phyloP scores from a whole-genome alignment of 2,329 filamentous ascomycete species.

The Cryphonectria nitschkei region DNA sequence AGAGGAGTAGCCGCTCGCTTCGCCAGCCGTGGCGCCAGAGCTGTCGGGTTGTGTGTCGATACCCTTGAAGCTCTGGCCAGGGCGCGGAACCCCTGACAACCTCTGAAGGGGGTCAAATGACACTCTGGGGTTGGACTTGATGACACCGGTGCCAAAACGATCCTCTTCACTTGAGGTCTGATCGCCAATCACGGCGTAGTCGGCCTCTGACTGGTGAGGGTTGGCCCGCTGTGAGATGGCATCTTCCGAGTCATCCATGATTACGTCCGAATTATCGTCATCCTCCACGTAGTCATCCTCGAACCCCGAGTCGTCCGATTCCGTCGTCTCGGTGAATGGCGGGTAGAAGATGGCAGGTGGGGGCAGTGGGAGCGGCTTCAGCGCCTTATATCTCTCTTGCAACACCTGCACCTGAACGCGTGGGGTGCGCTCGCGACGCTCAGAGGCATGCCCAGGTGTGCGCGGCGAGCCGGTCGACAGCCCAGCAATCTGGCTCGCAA shows the following conservation, averaged over 20 bases:
- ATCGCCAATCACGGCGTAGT: slow-evolving; percentile 45
- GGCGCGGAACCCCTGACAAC: slow-evolving; percentile 4
- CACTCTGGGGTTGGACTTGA: neutral
- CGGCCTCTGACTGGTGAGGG: slow-evolving; percentile 44
- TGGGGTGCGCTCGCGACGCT: neutral
- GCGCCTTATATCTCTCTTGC: slow-evolving; percentile 44
- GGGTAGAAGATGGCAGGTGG: slow-evolving; percentile 57
- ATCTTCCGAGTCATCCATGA: slow-evolving; percentile 37
- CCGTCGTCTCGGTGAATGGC: slow-evolving; percentile 48
- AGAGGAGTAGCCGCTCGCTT: slow-evolving; percentile 44
- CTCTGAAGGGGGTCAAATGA: neutral
- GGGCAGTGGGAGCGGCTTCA: slow-evolving; percentile 54
- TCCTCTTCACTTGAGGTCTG: slow-evolving; percentile 45
- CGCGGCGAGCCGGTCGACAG: slow-evolving; percentile 47
- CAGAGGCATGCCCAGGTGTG: slow-evolving; percentile 1
- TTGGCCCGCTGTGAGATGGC: slow-evolving; percentile 41
- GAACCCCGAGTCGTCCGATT: slow-evolving; percentile 30
- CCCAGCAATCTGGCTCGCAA: slow-evolving; percentile 47
- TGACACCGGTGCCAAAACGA: slow-evolving; percentile 15
- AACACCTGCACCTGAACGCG: slow-evolving; percentile 51
- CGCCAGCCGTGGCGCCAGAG: slow-evolving; percentile 46
- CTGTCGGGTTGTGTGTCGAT: slow-evolving; percentile 37
- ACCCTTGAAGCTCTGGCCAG: slow-evolving; percentile 3
- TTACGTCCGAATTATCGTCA: slow-evolving; percentile 38
- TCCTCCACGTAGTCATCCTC: slow-evolving; percentile 38